Base-by-base conservation (phyloP, 2,329 filamentous ascomycete species). In the Epichloe sylvatica region DNA sequence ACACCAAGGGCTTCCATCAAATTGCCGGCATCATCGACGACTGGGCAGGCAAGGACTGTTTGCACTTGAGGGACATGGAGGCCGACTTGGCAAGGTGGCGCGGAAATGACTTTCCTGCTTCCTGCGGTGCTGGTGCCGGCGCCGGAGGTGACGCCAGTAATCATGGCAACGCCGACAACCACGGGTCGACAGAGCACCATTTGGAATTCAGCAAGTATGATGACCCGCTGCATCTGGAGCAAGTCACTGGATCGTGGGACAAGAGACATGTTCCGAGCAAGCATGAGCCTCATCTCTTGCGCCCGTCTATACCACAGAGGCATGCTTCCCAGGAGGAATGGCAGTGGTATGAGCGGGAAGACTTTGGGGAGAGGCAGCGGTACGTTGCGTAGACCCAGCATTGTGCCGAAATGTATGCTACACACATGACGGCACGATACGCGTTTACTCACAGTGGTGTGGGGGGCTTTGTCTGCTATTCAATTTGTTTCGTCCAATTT, bases 11-110 rank as follows among this genome's bases (percentile, higher is more conserved):
- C 2, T 83, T 83, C 56, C 67, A 69, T 30, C 67, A 67, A 43
- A 82, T 83, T 53, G 79, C 78, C 30, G 66, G 65, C 25, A 63
- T 76, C n/a, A 79, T 83, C 49, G 78, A 83, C 54, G 62, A 67
- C 30, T 83, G 80, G 79, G 75, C 77, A 25, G 77, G 78, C 0
- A 67, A 67, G 13, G 74, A 74, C 11, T 70, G 71, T 34, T 62
- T 83, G 39, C 71, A 73, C 42, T 66, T 83, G 30, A 69, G 72
- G 53, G 75, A 80, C 52, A 77, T 81, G 68, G 77, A 81, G 56
- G 80, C 78, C 2, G 76, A 83, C 53, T 65, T 83, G 34, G 72
- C 76, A 51, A 63, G 73, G 51, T 81, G 80, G 57, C 67, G 66
- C 21, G 63, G 63, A 13, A 56, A 60, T 3, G 54, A 60, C 17